phyloP scores from a whole-genome alignment of 257 asterid genomes.

The Nicotiana otophora region DNA sequence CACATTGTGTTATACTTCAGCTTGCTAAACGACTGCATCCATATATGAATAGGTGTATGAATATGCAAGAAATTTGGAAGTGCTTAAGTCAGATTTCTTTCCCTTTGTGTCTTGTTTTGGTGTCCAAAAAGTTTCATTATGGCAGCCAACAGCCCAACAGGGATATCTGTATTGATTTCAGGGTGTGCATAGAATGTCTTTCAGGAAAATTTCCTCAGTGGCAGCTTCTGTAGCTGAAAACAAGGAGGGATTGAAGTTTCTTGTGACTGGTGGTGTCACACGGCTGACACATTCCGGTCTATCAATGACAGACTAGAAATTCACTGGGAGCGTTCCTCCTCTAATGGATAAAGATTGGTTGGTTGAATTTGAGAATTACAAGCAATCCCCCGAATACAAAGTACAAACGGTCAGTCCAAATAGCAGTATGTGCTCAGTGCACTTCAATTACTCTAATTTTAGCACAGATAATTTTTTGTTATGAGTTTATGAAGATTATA shows the following conservation, averaged over 20 bases:
- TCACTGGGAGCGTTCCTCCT: constrained; percentile 91
- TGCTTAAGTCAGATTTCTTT: constrained; percentile 65
- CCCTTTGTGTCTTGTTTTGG: too few relatives aligned
- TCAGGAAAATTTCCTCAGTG: constrained; percentile 47
- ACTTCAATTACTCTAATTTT: not conserved
- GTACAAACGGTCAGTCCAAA: constrained; percentile 57
- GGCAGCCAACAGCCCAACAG: too few relatives aligned
- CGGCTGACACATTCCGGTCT: constrained; percentile 91
- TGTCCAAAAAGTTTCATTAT: too few relatives aligned
- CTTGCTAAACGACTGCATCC: constrained; percentile 86
- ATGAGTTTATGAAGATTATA: not conserved
- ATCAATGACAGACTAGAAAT: constrained; percentile 99
- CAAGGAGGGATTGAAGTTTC: constrained; percentile 50
- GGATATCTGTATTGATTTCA: constrained; percentile 13
- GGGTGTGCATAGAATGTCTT: constrained; percentile 35
- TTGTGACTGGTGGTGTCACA: constrained; percentile 88
- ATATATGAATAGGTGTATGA: constrained; percentile 22
- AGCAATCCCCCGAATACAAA: constrained; percentile 90
- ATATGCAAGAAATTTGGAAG: constrained; percentile 79
- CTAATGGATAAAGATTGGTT: constrained; percentile 75
- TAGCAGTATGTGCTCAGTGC: not conserved
- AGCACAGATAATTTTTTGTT: too few relatives aligned
- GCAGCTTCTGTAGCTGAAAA: constrained; percentile 40
- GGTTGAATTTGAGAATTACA: constrained; percentile 79
- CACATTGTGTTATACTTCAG: constrained; percentile 33